Base-by-base conservation (phyloP, 768 basidiomycete species). In the Sporobolomyces phaffii region DNA sequence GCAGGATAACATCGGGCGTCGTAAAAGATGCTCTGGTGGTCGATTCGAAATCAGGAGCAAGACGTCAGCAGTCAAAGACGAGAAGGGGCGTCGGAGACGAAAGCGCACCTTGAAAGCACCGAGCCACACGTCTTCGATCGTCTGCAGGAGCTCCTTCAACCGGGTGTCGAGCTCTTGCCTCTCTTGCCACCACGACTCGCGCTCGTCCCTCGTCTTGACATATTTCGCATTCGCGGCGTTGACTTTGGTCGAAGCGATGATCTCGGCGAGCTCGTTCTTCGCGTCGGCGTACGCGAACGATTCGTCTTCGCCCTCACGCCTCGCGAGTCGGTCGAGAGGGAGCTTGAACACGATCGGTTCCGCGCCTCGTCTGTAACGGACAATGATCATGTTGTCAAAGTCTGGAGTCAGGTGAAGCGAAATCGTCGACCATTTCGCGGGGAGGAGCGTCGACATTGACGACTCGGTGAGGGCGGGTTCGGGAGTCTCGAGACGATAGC, bases 71-170 rank as follows among this genome's bases (percentile, higher is more conserved):
- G 1, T 2, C 28, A 15, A 0, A 6, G 28, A 29, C 28, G 20
- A 7, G 11, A 17, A 28, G 38, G 24, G 6, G 36, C 15, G n/a
- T 14, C 17, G n/a, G 29, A 40, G 53, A n/a, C 5, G 13, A 28
- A 3, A 36, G 26, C 81, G 38, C 54, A 92, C 93, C 85, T 97
- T 98, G 84, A 96, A 97, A 26, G 88, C 91, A 1, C 96, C 94
- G 4, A 99, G 81, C 96, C 96, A 98, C 75, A 89, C 91, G 73
- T 89, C 92, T 76, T 98, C 96, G 48, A 99, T 86, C 69, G 87
- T 90, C 69, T 85, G 84, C 38, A 96, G 76, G 9, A 99, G 77
- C 34, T 84, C 84, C 62, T 84, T 81, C 74, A 99, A 76, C 28
- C 91, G 83, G 51, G 80, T 80, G 74, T 98, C 92, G n/a, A 98